phyloP scores from a whole-genome alignment of 495 filamentous ascomycete genomes.

The Xylaria nigripes region DNA sequence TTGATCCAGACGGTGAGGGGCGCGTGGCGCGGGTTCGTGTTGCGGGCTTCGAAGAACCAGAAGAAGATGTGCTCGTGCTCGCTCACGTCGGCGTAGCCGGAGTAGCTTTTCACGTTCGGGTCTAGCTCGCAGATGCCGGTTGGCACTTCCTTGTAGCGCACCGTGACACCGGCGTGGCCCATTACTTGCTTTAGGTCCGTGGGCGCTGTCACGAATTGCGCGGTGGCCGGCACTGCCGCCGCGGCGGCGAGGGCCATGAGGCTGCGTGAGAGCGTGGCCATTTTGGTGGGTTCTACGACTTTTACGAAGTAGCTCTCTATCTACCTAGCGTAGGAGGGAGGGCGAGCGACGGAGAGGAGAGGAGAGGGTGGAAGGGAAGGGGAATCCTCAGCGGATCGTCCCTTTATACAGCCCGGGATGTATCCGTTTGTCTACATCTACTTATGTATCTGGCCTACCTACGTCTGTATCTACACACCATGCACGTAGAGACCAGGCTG shows the following conservation, averaged over 20 bases:
- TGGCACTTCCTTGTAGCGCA: constrained; percentile 56
- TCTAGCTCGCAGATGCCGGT: constrained; percentile 58
- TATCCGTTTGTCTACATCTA: too few relatives aligned
- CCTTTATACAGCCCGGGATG: too few relatives aligned
- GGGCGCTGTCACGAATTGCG: constrained; percentile 54
- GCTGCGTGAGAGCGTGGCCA: constrained; percentile 18
- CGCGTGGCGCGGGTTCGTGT: constrained; percentile 43
- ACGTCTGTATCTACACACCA: too few relatives aligned
- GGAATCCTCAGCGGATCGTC: too few relatives aligned
- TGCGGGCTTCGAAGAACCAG: constrained; percentile 57
- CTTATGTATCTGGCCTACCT: too few relatives aligned
- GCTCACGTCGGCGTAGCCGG: constrained; percentile 56
- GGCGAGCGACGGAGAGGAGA: not conserved
- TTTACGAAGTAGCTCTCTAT: not conserved
- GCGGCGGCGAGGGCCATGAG: constrained; percentile 17
- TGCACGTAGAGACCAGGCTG: too few relatives aligned
- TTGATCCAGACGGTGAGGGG: constrained; percentile 57
- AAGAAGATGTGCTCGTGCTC: constrained; percentile 58
- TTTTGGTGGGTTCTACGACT: constrained; percentile 1
- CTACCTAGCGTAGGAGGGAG: too few relatives aligned
- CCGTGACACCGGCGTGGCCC: constrained; percentile 44
- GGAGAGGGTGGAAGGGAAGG: too few relatives aligned
- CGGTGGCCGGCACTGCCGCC: constrained; percentile 13
- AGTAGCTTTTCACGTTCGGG: constrained; percentile 56
- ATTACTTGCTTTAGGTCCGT: constrained; percentile 43